Conservation (phyloP, 176 grass and related monocot species). For the Typha latifolia region DNA sequence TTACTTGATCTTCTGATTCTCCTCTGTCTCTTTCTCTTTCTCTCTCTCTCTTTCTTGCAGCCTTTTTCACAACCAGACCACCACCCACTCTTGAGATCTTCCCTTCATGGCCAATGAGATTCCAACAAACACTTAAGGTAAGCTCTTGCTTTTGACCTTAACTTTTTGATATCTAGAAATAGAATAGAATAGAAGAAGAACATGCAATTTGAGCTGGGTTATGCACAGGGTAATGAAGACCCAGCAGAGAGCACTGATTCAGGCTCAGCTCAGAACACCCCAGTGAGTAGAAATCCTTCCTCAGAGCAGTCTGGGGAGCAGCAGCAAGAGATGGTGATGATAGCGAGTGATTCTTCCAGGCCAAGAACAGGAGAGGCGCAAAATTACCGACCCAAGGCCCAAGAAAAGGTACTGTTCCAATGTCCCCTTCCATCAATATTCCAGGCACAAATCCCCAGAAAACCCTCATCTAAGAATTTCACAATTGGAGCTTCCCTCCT, state of each 20-base stretch:
- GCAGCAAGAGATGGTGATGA: slow-evolving; percentile 13
- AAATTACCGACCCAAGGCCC: slow-evolving; percentile 17
- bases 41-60: slow-evolving; percentile 58
- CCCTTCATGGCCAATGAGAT: slow-evolving; percentile 74
- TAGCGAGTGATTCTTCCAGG: slow-evolving; percentile 3
- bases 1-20: slow-evolving; percentile 34
- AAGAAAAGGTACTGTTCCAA: slow-evolving; percentile 35
- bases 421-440: slow-evolving; percentile 9
- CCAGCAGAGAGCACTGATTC: slow-evolving; percentile 35
- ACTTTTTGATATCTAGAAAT: background rate
- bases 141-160: slow-evolving; percentile 15
- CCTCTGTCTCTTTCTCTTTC: slow-evolving; percentile 24
- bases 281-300: slow-evolving; percentile 26
- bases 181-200: background rate
- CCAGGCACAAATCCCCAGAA: slow-evolving; percentile 13
- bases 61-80: slow-evolving; percentile 44
- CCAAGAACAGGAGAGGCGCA: background rate
- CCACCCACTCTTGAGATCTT: slow-evolving; percentile 89
- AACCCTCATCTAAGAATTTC: slow-evolving; percentile 1
- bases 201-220: background rate
- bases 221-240: slow-evolving; percentile 11
- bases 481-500: background rate
- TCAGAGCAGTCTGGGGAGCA: slow-evolving; percentile 17
- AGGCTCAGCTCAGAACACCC: slow-evolving; percentile 31
- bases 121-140: slow-evolving; percentile 65